phyloP scores from a whole-genome alignment of 164 flowering plant genomes.

The Berberis vulgaris region DNA sequence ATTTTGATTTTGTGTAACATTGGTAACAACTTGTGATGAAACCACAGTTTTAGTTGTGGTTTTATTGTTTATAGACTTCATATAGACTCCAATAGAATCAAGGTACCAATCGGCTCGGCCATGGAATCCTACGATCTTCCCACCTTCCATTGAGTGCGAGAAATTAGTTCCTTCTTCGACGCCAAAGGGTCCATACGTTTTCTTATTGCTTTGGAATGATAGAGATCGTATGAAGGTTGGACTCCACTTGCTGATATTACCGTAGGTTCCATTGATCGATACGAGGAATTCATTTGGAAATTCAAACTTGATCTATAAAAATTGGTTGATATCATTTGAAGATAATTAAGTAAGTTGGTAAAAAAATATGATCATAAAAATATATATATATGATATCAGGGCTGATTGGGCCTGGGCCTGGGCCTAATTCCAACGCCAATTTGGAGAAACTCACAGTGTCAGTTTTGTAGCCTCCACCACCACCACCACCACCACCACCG shows the following conservation, averaged over 20 bases:
- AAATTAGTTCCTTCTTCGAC: background rate
- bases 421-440: constrained; percentile 14
- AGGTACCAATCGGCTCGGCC: background rate
- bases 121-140: background rate
- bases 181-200: background rate
- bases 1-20: constrained; percentile 14
- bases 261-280: background rate
- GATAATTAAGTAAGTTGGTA: too few relatives aligned
- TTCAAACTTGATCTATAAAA: background rate
- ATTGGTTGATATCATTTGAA: too few relatives aligned
- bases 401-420: too few relatives aligned
- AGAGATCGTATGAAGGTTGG: background rate
- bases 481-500: constrained; percentile 36
- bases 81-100: background rate
- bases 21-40: constrained; percentile 14
- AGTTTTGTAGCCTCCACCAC: constrained; percentile 8
- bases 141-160: background rate
- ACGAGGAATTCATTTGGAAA: background rate
- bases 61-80: background rate
- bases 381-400: too few relatives aligned
- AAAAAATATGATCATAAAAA: too few relatives aligned
- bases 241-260: background rate
- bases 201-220: background rate
- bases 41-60: constrained; percentile 12
- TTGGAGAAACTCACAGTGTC: constrained; percentile 39